Base-by-base conservation (phyloP, 345 rosid genomes). In the Aquilaria malaccensis region DNA sequence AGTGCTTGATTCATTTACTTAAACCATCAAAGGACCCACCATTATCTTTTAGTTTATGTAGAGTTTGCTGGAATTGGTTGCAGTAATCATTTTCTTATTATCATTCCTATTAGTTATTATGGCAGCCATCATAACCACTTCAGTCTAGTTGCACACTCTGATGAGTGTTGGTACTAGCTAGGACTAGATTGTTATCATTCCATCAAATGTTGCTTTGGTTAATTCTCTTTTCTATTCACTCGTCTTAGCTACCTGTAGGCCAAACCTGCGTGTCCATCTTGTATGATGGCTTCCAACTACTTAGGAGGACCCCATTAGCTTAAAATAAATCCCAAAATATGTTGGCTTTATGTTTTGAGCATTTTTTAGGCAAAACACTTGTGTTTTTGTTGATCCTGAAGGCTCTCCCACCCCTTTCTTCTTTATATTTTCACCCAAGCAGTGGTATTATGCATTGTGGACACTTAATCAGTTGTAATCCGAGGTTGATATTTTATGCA, bases 1-100 rank as follows among this genome's bases (percentile, higher is more conserved):
- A 22, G 30, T 56, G 69, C 61, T 69, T 56, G 85, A 79, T 73
- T 63, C 60, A 62, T 33, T 41, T 62, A 37, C 56, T 58, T 65
- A 59, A 45, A 66, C 53, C 67, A 55, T 52, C 11, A 62, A 13
- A 55, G 71, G 77, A 52, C 67, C 70, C 72, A 58, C 61, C 76
- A 52, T 53, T 51, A n/a, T 67, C 53, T 65, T 12, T 58, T 61
- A 37, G 43, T 37, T 37, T 9, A 37, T 68, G 31, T 56, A 7
- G 57, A 10, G 62, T 29, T 68, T 68, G 67, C 68, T 55, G 62
- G 15, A 47, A 6, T 11, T 53, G 64, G 55, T 37, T 41, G 47
- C 43, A 37, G 5, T 37, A 37, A 37, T 37, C 43, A 37, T 37
- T 37, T 37, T 32, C 46, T 15, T 46, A 52, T 33, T 65, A 55